These are phyloP conservation scores for Escallonia herrerae DNA, from an alignment of 129 eudicot species.

Conservation along the genomic window DNA sequence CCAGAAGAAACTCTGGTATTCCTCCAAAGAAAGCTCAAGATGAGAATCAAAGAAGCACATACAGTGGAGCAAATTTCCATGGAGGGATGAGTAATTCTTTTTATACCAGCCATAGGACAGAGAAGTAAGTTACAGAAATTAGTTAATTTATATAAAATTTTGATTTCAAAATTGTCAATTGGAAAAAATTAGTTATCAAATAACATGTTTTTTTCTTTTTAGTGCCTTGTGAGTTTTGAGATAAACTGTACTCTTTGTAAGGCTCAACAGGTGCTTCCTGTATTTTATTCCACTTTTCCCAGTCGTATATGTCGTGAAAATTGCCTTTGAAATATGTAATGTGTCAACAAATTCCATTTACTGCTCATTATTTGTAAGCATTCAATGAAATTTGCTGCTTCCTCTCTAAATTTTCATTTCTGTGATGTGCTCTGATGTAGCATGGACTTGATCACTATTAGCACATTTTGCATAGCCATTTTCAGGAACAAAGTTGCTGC, in stretches of 20 bases:
- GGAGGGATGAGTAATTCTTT: not conserved
- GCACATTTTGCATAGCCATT: no score
- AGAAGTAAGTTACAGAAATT: constrained; percentile 8
- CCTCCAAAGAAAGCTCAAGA: constrained; percentile 37
- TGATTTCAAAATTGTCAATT: constrained; percentile 5
- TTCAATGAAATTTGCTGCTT: not conserved
- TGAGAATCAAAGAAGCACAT: constrained; percentile 7
- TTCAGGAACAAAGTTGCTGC: no score
- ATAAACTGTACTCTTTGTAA: constrained; percentile 17
- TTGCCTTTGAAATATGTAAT: not conserved
- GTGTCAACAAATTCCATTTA: not conserved
- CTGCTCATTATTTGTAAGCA: not conserved
- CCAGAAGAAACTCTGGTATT: constrained; percentile 63
- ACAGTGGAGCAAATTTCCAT: not conserved
- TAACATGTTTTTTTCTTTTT: constrained; percentile 8
- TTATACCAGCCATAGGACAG: not conserved
- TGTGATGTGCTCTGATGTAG: no score
- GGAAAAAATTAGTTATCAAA: constrained; percentile 4
- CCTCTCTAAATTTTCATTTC: no score
- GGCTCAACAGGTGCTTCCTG: constrained; percentile 6
- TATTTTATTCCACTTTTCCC: not conserved
- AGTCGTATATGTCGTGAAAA: not conserved
- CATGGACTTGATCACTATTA: no score
- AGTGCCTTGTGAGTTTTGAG: constrained; percentile 3
- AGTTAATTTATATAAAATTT: constrained; percentile 2